phyloP scores from a whole-genome alignment of 257 asterid species.

The Orobanche coerulescens region DNA sequence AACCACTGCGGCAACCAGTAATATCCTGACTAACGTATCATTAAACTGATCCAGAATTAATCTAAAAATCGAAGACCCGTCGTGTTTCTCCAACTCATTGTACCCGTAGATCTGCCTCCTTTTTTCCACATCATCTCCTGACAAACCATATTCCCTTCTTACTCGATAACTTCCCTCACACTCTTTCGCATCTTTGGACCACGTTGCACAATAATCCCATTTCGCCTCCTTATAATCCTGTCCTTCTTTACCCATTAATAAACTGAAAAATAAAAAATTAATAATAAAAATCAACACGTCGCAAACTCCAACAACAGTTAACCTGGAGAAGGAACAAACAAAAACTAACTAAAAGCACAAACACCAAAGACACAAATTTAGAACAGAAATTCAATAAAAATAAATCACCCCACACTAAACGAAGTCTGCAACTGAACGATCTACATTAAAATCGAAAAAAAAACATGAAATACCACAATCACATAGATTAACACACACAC shows the following conservation, averaged over 20 bases:
- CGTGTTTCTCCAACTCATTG: conserved; percentile 90
- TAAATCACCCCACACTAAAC: neutral
- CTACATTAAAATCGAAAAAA: neutral
- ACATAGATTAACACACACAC: conserved; percentile 21
- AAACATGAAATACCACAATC: neutral
- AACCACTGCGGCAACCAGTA: conserved; percentile 83
- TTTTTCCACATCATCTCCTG: conserved; percentile 48
- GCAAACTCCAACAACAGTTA: conserved; percentile 22
- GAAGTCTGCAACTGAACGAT: conserved; percentile 7
- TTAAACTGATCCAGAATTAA: conserved; percentile 90
- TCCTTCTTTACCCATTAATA: conserved; percentile 85
- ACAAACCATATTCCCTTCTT: conserved; percentile 51
- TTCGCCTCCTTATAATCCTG: conserved; percentile 31
- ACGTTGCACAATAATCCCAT: conserved; percentile 45
- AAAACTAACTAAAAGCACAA: neutral
- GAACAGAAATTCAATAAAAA: neutral
- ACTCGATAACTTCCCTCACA: conserved; percentile 68
- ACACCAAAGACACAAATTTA: conserved; percentile 9
- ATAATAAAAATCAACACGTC: conserved; percentile 17
- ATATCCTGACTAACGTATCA: conserved; percentile 82
- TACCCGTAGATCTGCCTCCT: conserved; percentile 71
- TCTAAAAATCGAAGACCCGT: conserved; percentile 67
- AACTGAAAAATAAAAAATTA: neutral
- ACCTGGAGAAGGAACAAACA: conserved; percentile 4
- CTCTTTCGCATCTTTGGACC: conserved; percentile 76